A percentile compares a stretch with the other conserved stretches of the same genome.
Evolutionary conservation across 345 rosid species (phyloP).

Genomic region (Noccaea caerulescens): DNA sequence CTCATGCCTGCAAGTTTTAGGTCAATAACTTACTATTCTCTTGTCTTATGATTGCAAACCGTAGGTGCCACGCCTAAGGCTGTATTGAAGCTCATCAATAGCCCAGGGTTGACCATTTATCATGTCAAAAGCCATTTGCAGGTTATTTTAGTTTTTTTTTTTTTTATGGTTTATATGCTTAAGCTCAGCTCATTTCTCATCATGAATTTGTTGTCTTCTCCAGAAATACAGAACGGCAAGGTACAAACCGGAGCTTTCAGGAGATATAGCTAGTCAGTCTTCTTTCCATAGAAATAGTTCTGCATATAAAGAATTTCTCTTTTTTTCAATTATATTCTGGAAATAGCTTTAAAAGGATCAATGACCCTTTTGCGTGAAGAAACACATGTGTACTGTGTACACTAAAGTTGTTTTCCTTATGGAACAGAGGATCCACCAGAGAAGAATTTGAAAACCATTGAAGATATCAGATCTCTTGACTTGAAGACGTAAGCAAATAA

Average conservation of each 20-base stretch:
- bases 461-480: constrained; percentile 70
- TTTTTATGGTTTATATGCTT: constrained; percentile 17
- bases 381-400: neutral
- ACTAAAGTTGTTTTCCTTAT: constrained; percentile 24
- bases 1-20: constrained; percentile 10
- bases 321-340: too few relatives aligned
- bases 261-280: constrained; percentile 46
- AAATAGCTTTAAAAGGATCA: neutral
- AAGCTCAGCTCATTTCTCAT: constrained; percentile 2
- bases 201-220: constrained; percentile 32
- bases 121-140: constrained; percentile 99
- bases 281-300: neutral
- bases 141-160: constrained; percentile 44
- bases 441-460: constrained; percentile 57
- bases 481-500: constrained; percentile 64
- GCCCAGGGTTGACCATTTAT: constrained; percentile 80
- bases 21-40: constrained; percentile 17
- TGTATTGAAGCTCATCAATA: constrained; percentile 80
- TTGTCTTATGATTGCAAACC: constrained; percentile 32
- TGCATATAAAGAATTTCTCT: too few relatives aligned
- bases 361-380: neutral
- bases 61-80: constrained; percentile 97
- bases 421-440: constrained; percentile 58
- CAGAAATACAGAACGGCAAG: constrained; percentile 98
- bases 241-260: constrained; percentile 73